Percentiles rank a stretch among this genome's conserved stretches.
phyloP scores from a whole-genome alignment of 176 grass and related monocot species.

The Elaeis guineensis region DNA sequence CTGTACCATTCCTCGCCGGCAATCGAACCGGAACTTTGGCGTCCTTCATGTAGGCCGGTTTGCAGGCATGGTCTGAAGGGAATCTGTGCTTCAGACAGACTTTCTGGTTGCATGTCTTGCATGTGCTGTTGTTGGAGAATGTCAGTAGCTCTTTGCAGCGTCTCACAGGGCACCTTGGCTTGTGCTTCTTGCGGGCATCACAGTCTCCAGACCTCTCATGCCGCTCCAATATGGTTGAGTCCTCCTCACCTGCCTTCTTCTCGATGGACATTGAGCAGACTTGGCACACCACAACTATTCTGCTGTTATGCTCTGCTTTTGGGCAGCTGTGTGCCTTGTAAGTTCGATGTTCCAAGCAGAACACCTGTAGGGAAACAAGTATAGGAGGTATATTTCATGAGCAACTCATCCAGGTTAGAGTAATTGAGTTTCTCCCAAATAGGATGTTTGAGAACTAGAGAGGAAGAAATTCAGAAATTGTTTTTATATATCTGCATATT shows the following conservation, averaged over 20 bases:
- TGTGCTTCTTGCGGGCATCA: constrained; percentile 59
- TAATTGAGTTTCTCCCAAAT: no score
- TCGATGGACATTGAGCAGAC: constrained; percentile 64
- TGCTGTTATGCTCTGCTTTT: constrained; percentile 38
- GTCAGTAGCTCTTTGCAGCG: constrained; percentile 67
- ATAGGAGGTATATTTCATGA: no score
- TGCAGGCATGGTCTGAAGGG: constrained; percentile 48
- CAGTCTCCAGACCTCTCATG: constrained; percentile 45
- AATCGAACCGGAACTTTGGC: background rate
- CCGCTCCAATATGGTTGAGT: constrained; percentile 15
- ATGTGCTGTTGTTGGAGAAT: constrained; percentile 49
- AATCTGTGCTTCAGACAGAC: constrained; percentile 70
- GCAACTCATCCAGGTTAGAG: no score
- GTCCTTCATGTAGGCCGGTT: background rate
- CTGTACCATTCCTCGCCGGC: constrained; percentile 10
- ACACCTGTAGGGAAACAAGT: constrained; percentile 1
- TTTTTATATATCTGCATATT: no score
- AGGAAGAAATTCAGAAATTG: no score
- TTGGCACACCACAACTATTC: constrained; percentile 62
- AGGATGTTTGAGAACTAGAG: no score
- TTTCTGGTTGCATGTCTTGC: constrained; percentile 40
- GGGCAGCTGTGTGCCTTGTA: constrained; percentile 50
- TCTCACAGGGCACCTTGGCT: constrained; percentile 43
- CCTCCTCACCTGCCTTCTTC: constrained; percentile 27
- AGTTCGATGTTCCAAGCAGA: constrained; percentile 64